phyloP scores from a whole-genome alignment of 2,329 filamentous ascomycete species.

The Alternaria solani region DNA sequence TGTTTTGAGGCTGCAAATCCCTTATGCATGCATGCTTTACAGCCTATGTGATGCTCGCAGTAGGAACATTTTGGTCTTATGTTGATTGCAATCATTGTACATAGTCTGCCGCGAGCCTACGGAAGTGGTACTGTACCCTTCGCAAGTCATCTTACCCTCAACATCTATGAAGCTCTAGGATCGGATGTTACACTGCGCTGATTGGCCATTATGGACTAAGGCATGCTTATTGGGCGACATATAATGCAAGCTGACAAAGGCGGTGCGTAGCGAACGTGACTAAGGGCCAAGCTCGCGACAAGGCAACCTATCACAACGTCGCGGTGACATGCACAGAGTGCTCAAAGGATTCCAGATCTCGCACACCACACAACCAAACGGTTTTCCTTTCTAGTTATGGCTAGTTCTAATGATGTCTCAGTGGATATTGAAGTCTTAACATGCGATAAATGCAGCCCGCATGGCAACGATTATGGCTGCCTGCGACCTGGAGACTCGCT shows the following conservation, averaged over 20 bases:
- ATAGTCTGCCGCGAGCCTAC: constrained; percentile 1
- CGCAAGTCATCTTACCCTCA: neutral
- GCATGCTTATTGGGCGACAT: constrained; percentile 5
- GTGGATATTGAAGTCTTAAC: constrained; percentile 12
- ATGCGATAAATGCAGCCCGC: constrained; percentile 16
- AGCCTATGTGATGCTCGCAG: constrained; percentile 2
- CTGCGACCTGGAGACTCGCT: constrained; percentile 12
- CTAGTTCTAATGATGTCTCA: constrained; percentile 6
- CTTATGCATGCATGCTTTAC: constrained; percentile 2
- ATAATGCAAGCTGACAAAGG: constrained; percentile 6
- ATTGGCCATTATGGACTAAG: constrained; percentile 1
- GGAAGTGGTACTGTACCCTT: neutral
- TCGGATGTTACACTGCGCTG: constrained; percentile 1
- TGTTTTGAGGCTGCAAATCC: constrained; percentile 3
- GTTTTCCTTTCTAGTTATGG: constrained; percentile 2
- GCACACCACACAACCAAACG: constrained; percentile 4
- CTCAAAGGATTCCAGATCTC: constrained; percentile 8
- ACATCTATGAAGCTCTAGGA: neutral
- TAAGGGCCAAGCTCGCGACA: constrained; percentile 2
- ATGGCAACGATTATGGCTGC: constrained; percentile 10
- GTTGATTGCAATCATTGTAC: neutral
- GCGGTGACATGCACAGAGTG: constrained; percentile 7
- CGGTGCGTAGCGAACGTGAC: constrained; percentile 8
- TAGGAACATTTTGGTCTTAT: constrained; percentile 1
- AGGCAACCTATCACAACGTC: constrained; percentile 4